Conservation (phyloP, 495 filamentous ascomycete species). For the Penicillium angulare region DNA sequence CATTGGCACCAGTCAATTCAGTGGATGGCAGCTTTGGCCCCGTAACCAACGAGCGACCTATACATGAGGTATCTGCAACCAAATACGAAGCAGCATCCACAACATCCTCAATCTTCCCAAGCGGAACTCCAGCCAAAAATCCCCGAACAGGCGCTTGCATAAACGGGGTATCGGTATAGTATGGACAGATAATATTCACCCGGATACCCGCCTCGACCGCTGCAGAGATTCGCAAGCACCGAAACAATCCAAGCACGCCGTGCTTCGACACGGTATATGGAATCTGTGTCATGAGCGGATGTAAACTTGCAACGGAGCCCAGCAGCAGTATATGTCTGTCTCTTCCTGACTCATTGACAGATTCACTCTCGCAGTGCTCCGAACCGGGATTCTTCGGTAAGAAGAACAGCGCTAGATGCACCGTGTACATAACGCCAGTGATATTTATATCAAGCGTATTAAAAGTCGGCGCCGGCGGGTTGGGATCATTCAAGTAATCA, state of each 20-base stretch:
- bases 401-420: conserved; percentile 10
- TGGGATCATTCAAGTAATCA: conserved; percentile 13
- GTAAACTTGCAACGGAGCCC: conserved; percentile 11
- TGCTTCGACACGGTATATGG: conserved; percentile 14
- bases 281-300: conserved; percentile 9
- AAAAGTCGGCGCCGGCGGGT: conserved; percentile 9
- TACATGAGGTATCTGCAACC: conserved; percentile 6
- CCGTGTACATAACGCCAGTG: conserved; percentile 12
- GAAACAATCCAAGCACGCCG: conserved; percentile 8
- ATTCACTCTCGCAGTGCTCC: conserved; percentile 1
- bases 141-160: conserved; percentile 9
- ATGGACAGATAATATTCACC: conserved; percentile 12
- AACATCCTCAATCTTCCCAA: conserved; percentile 8
- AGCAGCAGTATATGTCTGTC: conserved; percentile 7
- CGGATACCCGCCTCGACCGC: conserved; percentile 6
- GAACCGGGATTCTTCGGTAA: conserved; percentile 10
- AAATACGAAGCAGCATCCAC: conserved; percentile 11
- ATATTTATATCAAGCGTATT: conserved; percentile 12
- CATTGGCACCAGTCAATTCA: conserved; percentile 1
- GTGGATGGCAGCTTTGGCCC: conserved; percentile 7
- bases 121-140: conserved; percentile 5
- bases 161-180: conserved; percentile 9
- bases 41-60: conserved; percentile 10
- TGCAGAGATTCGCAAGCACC: conserved; percentile 7
- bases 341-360: not conserved